These are phyloP conservation scores for Gnaphalium uliginosum DNA, from an alignment of 129 eudicot genomes.

Conservation along the genomic window DNA sequence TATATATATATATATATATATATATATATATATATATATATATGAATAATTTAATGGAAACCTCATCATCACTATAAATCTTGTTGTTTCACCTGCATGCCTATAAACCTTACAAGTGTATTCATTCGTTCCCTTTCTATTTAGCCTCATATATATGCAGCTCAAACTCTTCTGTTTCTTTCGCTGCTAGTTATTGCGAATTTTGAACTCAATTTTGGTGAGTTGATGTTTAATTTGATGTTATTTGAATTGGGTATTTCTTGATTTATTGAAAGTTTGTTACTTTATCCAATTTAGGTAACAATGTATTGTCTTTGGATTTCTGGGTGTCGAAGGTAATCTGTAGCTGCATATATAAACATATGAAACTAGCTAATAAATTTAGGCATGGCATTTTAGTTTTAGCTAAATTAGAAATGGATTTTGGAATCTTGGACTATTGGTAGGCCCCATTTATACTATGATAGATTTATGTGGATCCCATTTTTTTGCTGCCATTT, in stretches of 20 bases:
- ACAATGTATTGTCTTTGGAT: not conserved
- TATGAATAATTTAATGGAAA: constrained; percentile 4
- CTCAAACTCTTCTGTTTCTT: constrained; percentile 23
- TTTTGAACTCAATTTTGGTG: not conserved
- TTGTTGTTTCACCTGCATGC: constrained; percentile 54
- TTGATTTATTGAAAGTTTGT: constrained; percentile 9
- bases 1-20: not conserved
- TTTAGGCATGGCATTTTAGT: not conserved
- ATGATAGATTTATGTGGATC: constrained; percentile 14
- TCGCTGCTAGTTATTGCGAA: not conserved
- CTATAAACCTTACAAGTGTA: constrained; percentile 51
- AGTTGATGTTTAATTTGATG: not conserved
- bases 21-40: no score
- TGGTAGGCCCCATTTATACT: constrained; percentile 48
- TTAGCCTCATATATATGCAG: constrained; percentile 14
- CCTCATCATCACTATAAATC: constrained; percentile 21
- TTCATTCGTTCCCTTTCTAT: constrained; percentile 29
- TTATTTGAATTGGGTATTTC: constrained; percentile 18
- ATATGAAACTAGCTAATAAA: not conserved
- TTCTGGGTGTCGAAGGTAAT: constrained; percentile 11
- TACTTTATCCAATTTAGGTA: not conserved
- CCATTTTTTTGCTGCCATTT: constrained; percentile 36
- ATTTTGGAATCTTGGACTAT: constrained; percentile 27
- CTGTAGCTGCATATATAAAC: not conserved
- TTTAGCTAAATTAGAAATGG: constrained; percentile 23